These are phyloP conservation scores for Cnidoscolus chayamansa DNA, from an alignment of 441 rosid genomes.

Conservation along the genomic window DNA sequence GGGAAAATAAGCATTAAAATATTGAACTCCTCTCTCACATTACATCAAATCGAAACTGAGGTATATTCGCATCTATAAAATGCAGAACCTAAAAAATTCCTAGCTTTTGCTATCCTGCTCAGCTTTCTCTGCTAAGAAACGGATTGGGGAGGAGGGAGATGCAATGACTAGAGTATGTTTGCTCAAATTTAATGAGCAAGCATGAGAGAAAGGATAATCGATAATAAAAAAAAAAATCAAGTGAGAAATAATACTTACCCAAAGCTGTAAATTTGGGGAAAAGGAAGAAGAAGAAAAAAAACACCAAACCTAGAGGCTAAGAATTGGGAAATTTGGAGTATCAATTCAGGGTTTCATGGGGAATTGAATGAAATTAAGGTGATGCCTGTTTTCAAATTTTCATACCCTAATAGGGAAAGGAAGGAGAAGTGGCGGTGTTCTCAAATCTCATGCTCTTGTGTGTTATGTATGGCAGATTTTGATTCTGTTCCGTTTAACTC, in stretches of 20 bases:
- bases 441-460: no score
- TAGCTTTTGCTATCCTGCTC: background rate
- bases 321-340: background rate
- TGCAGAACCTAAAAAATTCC: background rate
- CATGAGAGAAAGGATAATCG: background rate
- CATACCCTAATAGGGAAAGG: background rate
- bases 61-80: no score
- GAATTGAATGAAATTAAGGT: background rate
- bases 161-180: background rate
- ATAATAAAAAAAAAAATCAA: background rate
- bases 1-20: no score
- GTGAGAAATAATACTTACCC: constrained; percentile 6
- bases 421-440: background rate
- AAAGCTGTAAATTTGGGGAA: background rate
- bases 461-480: background rate
- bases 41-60: no score
- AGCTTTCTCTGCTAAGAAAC: no score
- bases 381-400: background rate
- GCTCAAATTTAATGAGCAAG: background rate
- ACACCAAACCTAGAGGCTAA: background rate
- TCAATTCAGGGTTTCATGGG: background rate
- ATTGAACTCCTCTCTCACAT: no score
- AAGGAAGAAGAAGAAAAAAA: no score
- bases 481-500: constrained; percentile 1
- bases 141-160: background rate